phyloP scores from a whole-genome alignment of 1,284 basidiomycete species.

The Heimioporus retisporus region DNA sequence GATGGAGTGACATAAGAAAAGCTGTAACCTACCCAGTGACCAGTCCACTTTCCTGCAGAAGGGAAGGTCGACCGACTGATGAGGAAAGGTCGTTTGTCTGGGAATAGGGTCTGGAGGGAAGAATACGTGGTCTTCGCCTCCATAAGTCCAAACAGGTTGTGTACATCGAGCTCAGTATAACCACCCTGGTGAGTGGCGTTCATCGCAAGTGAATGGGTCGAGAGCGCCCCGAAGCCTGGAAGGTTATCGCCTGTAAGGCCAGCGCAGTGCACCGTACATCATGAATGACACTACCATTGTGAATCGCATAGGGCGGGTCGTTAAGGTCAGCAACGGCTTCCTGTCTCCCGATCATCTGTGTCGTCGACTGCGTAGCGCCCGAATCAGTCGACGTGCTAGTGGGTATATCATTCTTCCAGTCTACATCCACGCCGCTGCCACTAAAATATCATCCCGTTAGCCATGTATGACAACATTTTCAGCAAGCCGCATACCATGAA shows the following conservation, averaged over 20 bases:
- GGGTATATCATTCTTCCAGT: too few relatives aligned
- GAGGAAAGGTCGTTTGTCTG: conserved; percentile 51
- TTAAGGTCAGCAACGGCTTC: conserved; percentile 60
- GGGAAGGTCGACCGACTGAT: conserved; percentile 60
- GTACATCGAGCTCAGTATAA: conserved; percentile 47
- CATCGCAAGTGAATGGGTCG: conserved; percentile 40
- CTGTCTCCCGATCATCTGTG: conserved; percentile 43
- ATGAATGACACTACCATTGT: conserved; percentile 60
- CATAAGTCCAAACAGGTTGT: conserved; percentile 54
- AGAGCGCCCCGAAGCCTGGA: conserved; percentile 34
- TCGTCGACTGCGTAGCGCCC: conserved; percentile 16
- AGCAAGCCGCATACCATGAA: conserved; percentile 58
- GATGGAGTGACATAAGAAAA: conserved; percentile 35
- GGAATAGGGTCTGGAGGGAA: conserved; percentile 40
- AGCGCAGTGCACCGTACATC: background rate
- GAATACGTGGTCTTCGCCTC: conserved; percentile 47
- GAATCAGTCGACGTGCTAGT: conserved; percentile 60
- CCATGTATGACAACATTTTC: conserved; percentile 49
- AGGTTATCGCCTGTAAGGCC: background rate
- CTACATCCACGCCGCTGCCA: too few relatives aligned
- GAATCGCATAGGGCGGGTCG: conserved; percentile 73
- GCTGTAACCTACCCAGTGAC: conserved; percentile 59
- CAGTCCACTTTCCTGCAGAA: conserved; percentile 68
- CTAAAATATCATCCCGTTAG: too few relatives aligned
- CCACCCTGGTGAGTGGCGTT: conserved; percentile 51